These are phyloP conservation scores for Haplosporangium sp. DNA, from an alignment of 371 early-diverging fungal genomes.

Conservation along the genomic window DNA sequence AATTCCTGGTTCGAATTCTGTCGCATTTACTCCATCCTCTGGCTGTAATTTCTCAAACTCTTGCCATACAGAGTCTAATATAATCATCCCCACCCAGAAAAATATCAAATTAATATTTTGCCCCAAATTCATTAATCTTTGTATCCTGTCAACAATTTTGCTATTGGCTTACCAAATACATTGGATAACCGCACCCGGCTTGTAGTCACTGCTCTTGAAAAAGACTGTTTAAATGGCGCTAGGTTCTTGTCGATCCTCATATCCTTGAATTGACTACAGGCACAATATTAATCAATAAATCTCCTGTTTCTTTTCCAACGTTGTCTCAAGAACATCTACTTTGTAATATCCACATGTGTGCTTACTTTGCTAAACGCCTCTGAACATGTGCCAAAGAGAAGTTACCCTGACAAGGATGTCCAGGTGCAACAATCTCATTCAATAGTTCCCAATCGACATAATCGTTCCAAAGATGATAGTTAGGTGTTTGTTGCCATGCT, in stretches of 20 bases:
- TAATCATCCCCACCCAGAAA: too few species aligned
- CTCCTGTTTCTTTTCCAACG: background rate
- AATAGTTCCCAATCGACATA: slow-evolving; percentile 74
- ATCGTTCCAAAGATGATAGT: slow-evolving; percentile 77
- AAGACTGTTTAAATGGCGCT: slow-evolving; percentile 69
- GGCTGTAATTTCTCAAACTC: slow-evolving; percentile 63
- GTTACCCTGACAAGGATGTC: slow-evolving; percentile 78
- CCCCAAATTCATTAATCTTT: background rate
- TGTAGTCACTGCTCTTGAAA: slow-evolving; percentile 72
- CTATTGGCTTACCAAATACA: slow-evolving; percentile 47
- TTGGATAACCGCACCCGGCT: slow-evolving; percentile 62
- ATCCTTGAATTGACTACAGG: slow-evolving; percentile 63
- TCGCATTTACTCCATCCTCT: slow-evolving; percentile 20
- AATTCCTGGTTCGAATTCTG: slow-evolving; percentile 27
- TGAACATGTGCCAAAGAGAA: slow-evolving; percentile 72
- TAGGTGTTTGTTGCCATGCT: slow-evolving; percentile 78
- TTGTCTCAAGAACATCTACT: background rate
- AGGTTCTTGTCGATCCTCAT: slow-evolving; percentile 71
- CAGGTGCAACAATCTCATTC: slow-evolving; percentile 74
- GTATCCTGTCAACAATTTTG: background rate
- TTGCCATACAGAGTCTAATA: slow-evolving; percentile 63
- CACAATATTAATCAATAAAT: background rate
- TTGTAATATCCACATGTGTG: background rate
- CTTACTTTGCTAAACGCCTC: slow-evolving; percentile 72
- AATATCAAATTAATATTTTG: too few species aligned